These are phyloP conservation scores for Beauveria bassiana DNA, from an alignment of 2,329 filamentous ascomycete genomes.

Conservation along the genomic window DNA sequence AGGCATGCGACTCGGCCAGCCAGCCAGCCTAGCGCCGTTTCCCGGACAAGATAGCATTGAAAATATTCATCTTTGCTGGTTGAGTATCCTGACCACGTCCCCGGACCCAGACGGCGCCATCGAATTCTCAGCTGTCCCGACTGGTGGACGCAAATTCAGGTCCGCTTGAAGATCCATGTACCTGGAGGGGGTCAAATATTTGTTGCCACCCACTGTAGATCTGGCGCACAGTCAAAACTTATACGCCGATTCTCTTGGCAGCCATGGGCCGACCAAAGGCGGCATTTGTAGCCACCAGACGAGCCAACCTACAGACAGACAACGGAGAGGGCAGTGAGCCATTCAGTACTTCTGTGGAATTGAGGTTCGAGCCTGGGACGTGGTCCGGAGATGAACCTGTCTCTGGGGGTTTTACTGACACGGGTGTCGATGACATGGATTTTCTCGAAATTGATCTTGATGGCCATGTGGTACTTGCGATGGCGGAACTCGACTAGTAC, in stretches of 20 bases:
- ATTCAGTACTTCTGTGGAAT: not conserved
- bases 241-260: not conserved
- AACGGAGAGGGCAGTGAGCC: not conserved
- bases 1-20: conserved; percentile 18
- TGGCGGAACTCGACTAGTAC: not conserved
- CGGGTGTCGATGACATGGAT: conserved; percentile 15
- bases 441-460: conserved; percentile 19
- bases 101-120: not conserved
- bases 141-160: not conserved
- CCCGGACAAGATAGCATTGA: conserved; percentile 16
- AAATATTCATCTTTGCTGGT: conserved; percentile 24
- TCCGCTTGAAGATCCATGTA: too few species aligned
- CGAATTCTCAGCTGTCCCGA: not conserved
- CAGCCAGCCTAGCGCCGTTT: conserved; percentile 24
- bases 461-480: conserved; percentile 17
- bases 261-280: not conserved
- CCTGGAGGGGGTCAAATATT: too few species aligned
- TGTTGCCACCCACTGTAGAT: too few species aligned
- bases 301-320: not conserved
- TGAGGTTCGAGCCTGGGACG: conserved; percentile 23
- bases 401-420: conserved; percentile 16
- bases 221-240: not conserved
- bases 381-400: conserved; percentile 24
- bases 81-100: conserved; percentile 19
- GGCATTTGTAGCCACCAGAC: not conserved